These are phyloP conservation scores for Croton laevigatus DNA, from an alignment of 441 rosid genomes.

Conservation along the genomic window DNA sequence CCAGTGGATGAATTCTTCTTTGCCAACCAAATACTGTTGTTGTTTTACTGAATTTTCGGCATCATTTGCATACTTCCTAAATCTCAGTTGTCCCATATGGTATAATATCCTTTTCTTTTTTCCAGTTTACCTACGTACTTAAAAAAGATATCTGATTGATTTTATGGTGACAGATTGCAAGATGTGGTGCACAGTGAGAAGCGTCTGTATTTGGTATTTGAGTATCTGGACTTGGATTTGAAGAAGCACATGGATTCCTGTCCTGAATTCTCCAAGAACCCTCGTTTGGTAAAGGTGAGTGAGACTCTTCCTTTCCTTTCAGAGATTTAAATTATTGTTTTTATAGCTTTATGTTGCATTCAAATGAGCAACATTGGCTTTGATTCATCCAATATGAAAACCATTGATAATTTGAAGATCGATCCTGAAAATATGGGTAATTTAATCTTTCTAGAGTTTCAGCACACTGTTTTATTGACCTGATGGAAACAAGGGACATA, in stretches of 20 bases:
- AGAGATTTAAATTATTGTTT: slow-evolving; percentile 7
- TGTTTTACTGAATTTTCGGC: not conserved
- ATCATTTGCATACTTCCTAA: not conserved
- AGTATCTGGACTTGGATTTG: slow-evolving; percentile 95
- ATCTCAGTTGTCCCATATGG: not conserved
- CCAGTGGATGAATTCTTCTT: not conserved
- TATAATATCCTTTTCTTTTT: not conserved
- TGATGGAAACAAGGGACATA: not conserved
- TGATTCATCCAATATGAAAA: not conserved
- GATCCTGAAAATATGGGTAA: not conserved
- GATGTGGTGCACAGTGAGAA: slow-evolving; percentile 99
- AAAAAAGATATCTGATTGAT: slow-evolving; percentile 13
- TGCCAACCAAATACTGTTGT: not conserved
- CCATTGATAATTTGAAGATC: not conserved
- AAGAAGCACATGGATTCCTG: slow-evolving; percentile 96
- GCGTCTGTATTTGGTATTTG: slow-evolving; percentile 88
- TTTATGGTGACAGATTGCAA: slow-evolving; percentile 63
- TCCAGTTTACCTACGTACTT: not conserved
- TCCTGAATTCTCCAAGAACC: slow-evolving; percentile 91
- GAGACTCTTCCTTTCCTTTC: slow-evolving; percentile 9
- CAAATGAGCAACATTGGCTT: slow-evolving; percentile 3
- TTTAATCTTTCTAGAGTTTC: not conserved
- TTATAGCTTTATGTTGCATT: slow-evolving; percentile 7
- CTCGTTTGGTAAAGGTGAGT: slow-evolving; percentile 76
- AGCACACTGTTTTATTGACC: not conserved